phyloP scores from a whole-genome alignment of 768 basidiomycete genomes.

The Plicaturopsis crispa region DNA sequence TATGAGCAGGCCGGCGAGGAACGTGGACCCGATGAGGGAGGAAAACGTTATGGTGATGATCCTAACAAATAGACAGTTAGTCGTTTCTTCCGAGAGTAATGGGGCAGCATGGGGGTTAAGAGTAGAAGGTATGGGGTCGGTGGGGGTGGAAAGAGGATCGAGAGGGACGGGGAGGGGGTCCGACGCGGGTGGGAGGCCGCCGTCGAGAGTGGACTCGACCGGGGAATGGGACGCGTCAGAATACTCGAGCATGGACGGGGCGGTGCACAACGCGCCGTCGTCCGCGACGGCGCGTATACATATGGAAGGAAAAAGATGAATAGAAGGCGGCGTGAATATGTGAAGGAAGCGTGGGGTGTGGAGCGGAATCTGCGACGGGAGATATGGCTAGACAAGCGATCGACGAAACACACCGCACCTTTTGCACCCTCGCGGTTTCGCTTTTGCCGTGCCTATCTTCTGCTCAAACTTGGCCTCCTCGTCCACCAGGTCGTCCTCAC shows the following conservation, averaged over 20 bases:
- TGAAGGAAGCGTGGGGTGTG: too few relatives aligned
- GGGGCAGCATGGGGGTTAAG: too few relatives aligned
- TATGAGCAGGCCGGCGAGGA: conserved; percentile 56
- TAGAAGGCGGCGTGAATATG: too few relatives aligned
- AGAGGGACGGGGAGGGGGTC: too few relatives aligned
- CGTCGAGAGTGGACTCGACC: too few relatives aligned
- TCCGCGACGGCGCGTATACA: conserved; percentile 1
- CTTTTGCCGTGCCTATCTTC: conserved; percentile 43
- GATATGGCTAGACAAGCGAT: too few relatives aligned
- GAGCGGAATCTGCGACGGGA: conserved; percentile 15
- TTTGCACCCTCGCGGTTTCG: conserved; percentile 37
- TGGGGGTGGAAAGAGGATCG: not conserved
- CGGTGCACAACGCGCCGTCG: too few relatives aligned
- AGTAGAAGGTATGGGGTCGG: not conserved
- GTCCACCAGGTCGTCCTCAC: conserved; percentile 68
- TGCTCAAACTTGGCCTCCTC: conserved; percentile 61
- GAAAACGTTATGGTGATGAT: conserved; percentile 58
- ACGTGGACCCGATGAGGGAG: conserved; percentile 62
- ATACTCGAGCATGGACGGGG: too few relatives aligned
- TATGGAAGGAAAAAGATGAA: not conserved
- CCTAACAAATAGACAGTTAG: conserved; percentile 23
- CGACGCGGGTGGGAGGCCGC: too few relatives aligned
- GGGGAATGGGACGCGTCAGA: too few relatives aligned
- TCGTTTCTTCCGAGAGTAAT: conserved; percentile 1
- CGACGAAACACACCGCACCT: too few relatives aligned